These are phyloP conservation scores for Hemisphaericaspora subhashii DNA, from an alignment of 1,139 yeast genomes.

Conservation along the genomic window DNA sequence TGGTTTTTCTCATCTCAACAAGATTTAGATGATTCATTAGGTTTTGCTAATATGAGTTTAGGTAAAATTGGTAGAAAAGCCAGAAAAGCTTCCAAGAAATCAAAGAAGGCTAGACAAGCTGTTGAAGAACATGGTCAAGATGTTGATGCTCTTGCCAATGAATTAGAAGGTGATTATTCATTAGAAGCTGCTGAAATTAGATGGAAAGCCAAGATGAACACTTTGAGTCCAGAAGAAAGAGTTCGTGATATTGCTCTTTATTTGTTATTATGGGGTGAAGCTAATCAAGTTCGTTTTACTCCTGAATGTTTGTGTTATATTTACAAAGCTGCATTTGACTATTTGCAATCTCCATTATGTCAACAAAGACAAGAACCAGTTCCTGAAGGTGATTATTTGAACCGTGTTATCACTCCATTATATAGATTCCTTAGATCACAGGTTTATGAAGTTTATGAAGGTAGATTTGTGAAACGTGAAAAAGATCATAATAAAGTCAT, in stretches of 20 bases:
- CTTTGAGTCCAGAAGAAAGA: constrained; percentile 62
- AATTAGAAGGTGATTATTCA: constrained; percentile 82
- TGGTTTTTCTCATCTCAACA: constrained; percentile 48
- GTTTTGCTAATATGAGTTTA: constrained; percentile 62
- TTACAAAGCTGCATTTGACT: constrained; percentile 90
- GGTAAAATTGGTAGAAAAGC: constrained; percentile 65
- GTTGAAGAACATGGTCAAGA: constrained; percentile 51
- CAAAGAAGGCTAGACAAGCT: constrained; percentile 64
- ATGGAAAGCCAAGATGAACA: constrained; percentile 53
- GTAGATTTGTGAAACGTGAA: constrained; percentile 96
- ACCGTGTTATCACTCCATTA: constrained; percentile 88
- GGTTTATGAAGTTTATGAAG: constrained; percentile 92
- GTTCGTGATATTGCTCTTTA: constrained; percentile 89
- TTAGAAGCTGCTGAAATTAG: constrained; percentile 53
- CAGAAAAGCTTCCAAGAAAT: constrained; percentile 54
- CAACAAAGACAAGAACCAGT: constrained; percentile 87
- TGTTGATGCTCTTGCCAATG: constrained; percentile 61
- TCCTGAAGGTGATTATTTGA: constrained; percentile 94
- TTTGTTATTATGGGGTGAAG: constrained; percentile 96
- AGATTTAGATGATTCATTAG: constrained; percentile 42
- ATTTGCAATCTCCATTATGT: constrained; percentile 83
- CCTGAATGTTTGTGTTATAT: constrained; percentile 93
- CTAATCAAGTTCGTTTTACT: constrained; percentile 93
- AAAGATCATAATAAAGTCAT: constrained; percentile 90
- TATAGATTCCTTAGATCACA: constrained; percentile 91